These are phyloP conservation scores for Cyclotella atomus DNA, from an alignment of 108 stramenopile species.

Conservation along the genomic window DNA sequence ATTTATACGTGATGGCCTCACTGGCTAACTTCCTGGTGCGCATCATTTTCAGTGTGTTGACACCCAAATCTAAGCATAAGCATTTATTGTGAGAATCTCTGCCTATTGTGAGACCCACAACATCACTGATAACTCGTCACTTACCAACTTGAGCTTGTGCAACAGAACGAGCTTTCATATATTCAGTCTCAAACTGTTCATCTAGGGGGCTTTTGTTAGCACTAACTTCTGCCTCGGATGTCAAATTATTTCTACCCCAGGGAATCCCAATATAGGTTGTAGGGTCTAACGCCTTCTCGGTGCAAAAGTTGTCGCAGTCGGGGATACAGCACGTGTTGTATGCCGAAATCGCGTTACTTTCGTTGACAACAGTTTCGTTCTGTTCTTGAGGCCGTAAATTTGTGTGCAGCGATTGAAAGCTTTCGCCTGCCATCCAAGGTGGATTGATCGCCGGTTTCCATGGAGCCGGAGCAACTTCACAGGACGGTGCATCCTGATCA, in stretches of 20 bases:
- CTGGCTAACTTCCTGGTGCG: slow-evolving; percentile 54
- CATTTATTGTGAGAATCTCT: too few relatives aligned
- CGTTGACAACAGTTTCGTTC: slow-evolving; percentile 17
- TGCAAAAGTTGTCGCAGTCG: slow-evolving; percentile 42
- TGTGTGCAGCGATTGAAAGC: slow-evolving; percentile 35
- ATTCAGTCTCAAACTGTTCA: slow-evolving; percentile 41
- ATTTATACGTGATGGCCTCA: slow-evolving; percentile 76
- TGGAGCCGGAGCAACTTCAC: slow-evolving; percentile 12
- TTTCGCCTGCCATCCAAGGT: slow-evolving; percentile 50
- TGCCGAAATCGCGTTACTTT: slow-evolving; percentile 4
- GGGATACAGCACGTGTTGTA: slow-evolving; percentile 13
- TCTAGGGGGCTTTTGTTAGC: not conserved
- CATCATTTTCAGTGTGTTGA: slow-evolving; percentile 75
- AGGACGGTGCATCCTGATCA: too few relatives aligned
- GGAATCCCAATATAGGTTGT: slow-evolving; percentile 32
- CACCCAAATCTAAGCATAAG: slow-evolving; percentile 62
- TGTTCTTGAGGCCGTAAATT: slow-evolving; percentile 31
- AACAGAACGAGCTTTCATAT: slow-evolving; percentile 77
- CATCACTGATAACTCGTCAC: not conserved
- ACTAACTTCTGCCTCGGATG: not conserved
- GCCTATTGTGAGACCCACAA: not conserved
- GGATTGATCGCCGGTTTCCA: slow-evolving; percentile 54
- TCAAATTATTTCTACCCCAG: slow-evolving; percentile 21
- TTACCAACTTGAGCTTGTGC: slow-evolving; percentile 73
- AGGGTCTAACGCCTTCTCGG: slow-evolving; percentile 32